Conservation (phyloP, 23 red algal species). For the Gracilaria caudata region DNA sequence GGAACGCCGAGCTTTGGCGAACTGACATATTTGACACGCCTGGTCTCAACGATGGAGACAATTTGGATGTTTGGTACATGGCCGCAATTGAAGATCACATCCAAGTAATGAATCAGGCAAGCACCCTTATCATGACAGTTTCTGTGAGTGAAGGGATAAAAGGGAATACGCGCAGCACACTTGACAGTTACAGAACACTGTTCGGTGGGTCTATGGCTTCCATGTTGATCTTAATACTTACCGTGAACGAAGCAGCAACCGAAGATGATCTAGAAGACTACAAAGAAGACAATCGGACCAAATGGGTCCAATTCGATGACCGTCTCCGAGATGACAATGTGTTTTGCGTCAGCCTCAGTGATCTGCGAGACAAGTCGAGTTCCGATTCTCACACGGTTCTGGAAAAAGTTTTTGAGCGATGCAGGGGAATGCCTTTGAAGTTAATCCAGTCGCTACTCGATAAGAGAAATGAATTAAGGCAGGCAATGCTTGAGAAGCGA, state of each 20-base stretch:
- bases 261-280: background rate
- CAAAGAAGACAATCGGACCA: background rate
- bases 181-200: background rate
- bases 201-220: constrained; percentile 1
- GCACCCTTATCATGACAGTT: constrained; percentile 4
- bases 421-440: background rate
- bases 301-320: background rate
- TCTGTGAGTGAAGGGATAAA: background rate
- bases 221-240: background rate
- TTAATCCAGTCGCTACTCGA: background rate
- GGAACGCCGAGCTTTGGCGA: background rate
- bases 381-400: background rate
- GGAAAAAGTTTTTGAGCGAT: background rate
- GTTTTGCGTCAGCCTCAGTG: background rate
- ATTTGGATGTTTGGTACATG: background rate
- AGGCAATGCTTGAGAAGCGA: background rate
- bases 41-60: constrained; percentile 5
- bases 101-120: background rate
- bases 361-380: background rate
- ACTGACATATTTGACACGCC: background rate
- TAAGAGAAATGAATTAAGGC: background rate
- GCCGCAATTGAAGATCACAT: constrained; percentile 16
- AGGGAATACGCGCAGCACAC: background rate
- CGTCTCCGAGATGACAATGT: background rate
- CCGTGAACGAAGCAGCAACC: background rate